Base-by-base conservation (phyloP, 2,329 filamentous ascomycete genomes). In the Didymella pinodella region DNA sequence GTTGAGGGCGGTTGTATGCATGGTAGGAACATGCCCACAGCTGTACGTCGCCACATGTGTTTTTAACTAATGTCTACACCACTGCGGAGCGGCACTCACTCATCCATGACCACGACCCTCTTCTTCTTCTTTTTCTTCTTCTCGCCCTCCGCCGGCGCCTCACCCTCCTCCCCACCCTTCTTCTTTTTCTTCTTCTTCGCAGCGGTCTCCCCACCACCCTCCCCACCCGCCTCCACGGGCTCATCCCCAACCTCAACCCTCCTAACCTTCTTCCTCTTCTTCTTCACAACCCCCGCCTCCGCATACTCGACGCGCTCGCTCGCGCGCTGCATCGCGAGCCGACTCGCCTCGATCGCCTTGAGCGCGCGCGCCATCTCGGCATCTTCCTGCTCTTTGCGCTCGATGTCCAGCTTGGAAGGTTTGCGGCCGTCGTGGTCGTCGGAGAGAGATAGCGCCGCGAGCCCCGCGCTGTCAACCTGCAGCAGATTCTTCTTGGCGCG, bases 351-450 rank as follows among this genome's bases (percentile, higher is more conserved):
- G 3, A 99, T 91, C 75, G 97, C 91, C 75, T 89, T 89, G 82
- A 97, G 88, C 8, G 94, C 95, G 70, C 87, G 88, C 44, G 87
- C 88, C 92, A 97, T 96, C 78, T 97, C 93, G 1, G 86, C 88
- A 60, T 97, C 93, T 71, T 96, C 92, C 16, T 85, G 86, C 72
- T 89, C 85, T 64, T 89, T 86, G 51, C 83, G 83, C 70, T 92
- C 90, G 49, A 87, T 83, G 57, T 90, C 86, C 47, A 85, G 80
- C 46, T 76, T 69, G 3, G 70, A 73, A 29, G 75, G 62, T 34
- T 65, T 67, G 10, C 72, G 57, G 43, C 62, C 56, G 8, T 76
- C 80, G 31, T 83, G 86, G 48, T 89, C 86, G 0, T 18, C 18
- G 18, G 18, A 18, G 18, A 97, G 84, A 44, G 86, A 90, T 43